Conservation (phyloP, 768 basidiomycete genomes). For the Gloeophyllum trabeum region DNA sequence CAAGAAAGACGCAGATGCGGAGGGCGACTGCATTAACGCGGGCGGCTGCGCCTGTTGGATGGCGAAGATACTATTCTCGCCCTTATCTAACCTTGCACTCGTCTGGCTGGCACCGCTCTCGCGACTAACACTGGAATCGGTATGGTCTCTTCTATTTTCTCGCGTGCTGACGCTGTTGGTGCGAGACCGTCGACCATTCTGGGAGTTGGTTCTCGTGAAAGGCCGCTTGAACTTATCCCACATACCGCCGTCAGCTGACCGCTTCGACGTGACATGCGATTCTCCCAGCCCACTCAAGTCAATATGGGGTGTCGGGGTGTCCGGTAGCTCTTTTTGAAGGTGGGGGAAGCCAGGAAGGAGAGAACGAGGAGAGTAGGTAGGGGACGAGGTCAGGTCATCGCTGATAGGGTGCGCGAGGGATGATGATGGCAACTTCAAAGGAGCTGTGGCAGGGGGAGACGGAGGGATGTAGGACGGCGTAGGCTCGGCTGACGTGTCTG, state of each 20-base stretch:
- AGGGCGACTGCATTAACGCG: constrained; percentile 44
- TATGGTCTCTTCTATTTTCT: constrained; percentile 52
- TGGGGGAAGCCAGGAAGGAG: too few species aligned
- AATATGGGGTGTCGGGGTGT: too few species aligned
- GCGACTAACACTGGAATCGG: constrained; percentile 62
- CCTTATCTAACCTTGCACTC: too few species aligned
- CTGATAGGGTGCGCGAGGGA: too few species aligned
- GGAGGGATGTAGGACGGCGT: constrained; percentile 32
- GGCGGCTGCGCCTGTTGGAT: constrained; percentile 27
- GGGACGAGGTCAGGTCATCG: too few species aligned
- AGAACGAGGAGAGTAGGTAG: too few species aligned
- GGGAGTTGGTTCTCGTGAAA: constrained; percentile 61
- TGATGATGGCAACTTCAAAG: too few species aligned
- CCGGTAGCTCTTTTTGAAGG: too few species aligned
- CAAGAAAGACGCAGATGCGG: constrained; percentile 51
- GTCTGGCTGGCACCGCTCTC: constrained; percentile 69
- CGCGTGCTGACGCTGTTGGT: constrained; percentile 22
- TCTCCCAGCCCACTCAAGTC: too few species aligned
- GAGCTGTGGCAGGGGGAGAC: constrained; percentile 35
- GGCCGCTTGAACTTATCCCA: constrained; percentile 70
- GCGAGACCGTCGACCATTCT: constrained; percentile 7
- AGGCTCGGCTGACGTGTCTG: constrained; percentile 46
- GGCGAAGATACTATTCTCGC: constrained; percentile 27
- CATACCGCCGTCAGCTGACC: constrained; percentile 30
- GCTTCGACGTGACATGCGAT: too few species aligned